phyloP scores from a whole-genome alignment of 495 filamentous ascomycete genomes.

The Xylaria palmicola region DNA sequence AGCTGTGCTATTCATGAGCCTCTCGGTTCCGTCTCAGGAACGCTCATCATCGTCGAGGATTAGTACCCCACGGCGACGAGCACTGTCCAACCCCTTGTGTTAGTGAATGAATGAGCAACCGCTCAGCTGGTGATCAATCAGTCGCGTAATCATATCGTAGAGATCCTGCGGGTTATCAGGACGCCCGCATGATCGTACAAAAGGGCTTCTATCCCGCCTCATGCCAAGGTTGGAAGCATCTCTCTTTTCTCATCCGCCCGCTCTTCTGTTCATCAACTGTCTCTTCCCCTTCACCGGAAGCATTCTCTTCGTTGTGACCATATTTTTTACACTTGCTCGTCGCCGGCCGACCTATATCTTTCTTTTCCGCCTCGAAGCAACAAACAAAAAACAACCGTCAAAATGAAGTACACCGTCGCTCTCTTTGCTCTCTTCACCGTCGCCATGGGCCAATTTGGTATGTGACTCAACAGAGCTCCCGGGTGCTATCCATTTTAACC shows the following conservation, averaged over 20 bases:
- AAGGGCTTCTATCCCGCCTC: neutral
- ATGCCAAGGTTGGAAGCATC: neutral
- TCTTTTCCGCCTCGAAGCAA: slow-evolving; percentile 18
- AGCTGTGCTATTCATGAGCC: neutral
- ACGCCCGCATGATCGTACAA: slow-evolving; percentile 11
- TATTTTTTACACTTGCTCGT: slow-evolving; percentile 38
- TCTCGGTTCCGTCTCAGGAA: slow-evolving; percentile 12
- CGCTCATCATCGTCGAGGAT: slow-evolving; percentile 5
- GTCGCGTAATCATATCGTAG: neutral
- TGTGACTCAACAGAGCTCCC: neutral
- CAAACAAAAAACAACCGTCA: slow-evolving; percentile 32
- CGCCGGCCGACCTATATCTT: slow-evolving; percentile 48
- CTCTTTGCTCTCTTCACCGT: slow-evolving; percentile 46
- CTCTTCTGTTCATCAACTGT: slow-evolving; percentile 17
- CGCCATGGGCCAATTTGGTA: slow-evolving; percentile 42
- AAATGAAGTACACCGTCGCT: slow-evolving; percentile 52
- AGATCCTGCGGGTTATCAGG: neutral
- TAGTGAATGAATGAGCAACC: neutral
- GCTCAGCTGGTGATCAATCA: neutral
- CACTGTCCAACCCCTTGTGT: neutral
- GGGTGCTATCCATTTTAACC: slow-evolving; percentile 6
- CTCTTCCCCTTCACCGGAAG: slow-evolving; percentile 21
- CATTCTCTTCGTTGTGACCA: slow-evolving; percentile 26
- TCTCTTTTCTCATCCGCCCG: slow-evolving; percentile 17
- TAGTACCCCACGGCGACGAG: neutral